phyloP scores from a whole-genome alignment of 2,329 filamentous ascomycete species.

The Penicillium palitans region DNA sequence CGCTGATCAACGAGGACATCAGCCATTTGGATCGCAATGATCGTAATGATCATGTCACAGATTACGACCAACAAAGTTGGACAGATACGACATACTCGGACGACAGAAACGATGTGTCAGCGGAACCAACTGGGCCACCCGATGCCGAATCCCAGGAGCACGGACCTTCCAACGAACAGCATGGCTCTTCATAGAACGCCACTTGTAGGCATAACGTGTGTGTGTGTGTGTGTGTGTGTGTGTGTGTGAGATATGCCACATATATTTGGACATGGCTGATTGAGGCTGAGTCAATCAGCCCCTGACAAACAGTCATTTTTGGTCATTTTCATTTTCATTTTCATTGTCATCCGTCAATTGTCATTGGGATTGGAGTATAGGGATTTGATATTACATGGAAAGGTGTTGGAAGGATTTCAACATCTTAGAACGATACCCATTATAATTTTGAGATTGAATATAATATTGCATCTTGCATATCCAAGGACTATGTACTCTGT shows the following conservation, averaged over 20 bases:
- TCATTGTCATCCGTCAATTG: no score
- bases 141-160: background rate
- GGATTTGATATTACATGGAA: no score
- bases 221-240: background rate
- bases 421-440: no score
- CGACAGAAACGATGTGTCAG: slow-evolving; percentile 6
- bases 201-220: background rate
- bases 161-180: background rate
- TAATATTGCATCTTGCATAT: no score
- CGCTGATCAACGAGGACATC: slow-evolving; percentile 35
- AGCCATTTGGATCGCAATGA: slow-evolving; percentile 6
- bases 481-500: no score
- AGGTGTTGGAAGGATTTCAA: no score
- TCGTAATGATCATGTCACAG: slow-evolving; percentile 5
- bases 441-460: no score
- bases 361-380: no score
- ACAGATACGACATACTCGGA: slow-evolving; percentile 20
- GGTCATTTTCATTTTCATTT: background rate
- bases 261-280: no score
- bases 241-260: background rate
- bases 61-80: slow-evolving; percentile 20
- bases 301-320: background rate
- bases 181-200: background rate
- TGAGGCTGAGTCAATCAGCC: background rate
- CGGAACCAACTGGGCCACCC: background rate